These are phyloP conservation scores for Penicillium paradoxum DNA, from an alignment of 495 filamentous ascomycete genomes.

Conservation along the genomic window DNA sequence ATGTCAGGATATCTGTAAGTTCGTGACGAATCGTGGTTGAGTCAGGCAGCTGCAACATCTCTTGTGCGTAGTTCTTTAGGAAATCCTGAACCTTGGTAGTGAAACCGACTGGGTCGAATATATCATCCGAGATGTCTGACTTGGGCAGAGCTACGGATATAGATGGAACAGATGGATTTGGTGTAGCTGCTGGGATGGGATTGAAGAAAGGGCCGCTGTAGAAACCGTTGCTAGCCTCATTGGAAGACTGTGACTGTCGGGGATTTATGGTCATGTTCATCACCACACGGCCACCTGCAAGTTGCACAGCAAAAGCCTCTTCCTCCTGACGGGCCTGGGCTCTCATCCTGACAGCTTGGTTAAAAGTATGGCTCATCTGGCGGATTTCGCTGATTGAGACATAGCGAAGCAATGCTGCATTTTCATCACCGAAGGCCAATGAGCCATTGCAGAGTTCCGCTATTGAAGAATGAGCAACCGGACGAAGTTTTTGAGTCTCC, in stretches of 20 bases:
- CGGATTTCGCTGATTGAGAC: background rate
- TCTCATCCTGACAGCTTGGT: background rate
- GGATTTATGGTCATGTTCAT: background rate
- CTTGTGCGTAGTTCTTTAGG: slow-evolving; percentile 10
- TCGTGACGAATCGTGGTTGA: slow-evolving; percentile 9
- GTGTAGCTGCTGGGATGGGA: background rate
- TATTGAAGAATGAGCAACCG: slow-evolving; percentile 1
- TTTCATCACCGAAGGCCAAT: slow-evolving; percentile 11
- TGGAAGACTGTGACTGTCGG: background rate
- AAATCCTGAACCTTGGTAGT: slow-evolving; percentile 10
- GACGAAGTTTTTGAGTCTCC: background rate
- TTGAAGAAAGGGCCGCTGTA: background rate
- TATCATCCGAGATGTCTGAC: background rate
- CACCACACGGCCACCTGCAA: background rate
- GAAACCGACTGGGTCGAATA: background rate
- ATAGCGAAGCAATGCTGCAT: slow-evolving; percentile 3
- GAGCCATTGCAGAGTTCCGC: slow-evolving; percentile 12
- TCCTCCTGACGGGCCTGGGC: background rate
- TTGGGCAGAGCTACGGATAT: background rate
- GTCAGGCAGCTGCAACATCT: slow-evolving; percentile 16
- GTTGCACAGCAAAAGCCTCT: background rate
- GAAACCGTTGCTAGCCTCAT: background rate
- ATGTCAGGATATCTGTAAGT: slow-evolving; percentile 41
- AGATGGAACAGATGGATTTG: background rate
- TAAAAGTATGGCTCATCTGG: background rate